Conservation (phyloP, 148 eudicot genomes). For the Rheum nobile region DNA sequence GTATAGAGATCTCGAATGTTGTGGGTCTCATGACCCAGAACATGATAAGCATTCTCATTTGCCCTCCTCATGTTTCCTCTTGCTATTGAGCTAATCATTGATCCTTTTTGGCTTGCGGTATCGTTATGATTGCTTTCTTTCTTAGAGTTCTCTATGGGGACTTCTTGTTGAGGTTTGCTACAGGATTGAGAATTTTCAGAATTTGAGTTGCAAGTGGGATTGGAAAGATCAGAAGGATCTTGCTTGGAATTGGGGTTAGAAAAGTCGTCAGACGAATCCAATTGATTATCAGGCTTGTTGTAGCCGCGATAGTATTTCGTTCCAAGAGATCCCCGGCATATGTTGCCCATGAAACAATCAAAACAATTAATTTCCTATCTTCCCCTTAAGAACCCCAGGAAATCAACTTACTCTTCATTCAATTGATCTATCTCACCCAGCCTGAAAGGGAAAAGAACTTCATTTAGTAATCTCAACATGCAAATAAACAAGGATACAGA, state of each 20-base stretch:
- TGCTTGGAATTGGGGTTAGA: constrained; percentile 20
- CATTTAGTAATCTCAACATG: not conserved
- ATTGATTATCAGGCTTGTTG: constrained; percentile 48
- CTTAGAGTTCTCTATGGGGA: constrained; percentile 18
- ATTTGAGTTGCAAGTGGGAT: constrained; percentile 13
- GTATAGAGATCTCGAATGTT: constrained; percentile 78
- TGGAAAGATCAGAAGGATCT: constrained; percentile 18
- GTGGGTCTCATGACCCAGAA: constrained; percentile 75
- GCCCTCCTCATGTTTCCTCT: constrained; percentile 35
- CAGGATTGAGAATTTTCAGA: not conserved
- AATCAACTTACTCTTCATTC: not conserved
- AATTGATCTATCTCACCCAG: not conserved
- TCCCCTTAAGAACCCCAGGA: not conserved
- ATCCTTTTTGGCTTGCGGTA: not conserved
- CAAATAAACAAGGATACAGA: not conserved
- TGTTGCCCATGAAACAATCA: constrained; percentile 78
- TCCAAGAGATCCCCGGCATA: constrained; percentile 89
- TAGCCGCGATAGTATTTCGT: constrained; percentile 43
- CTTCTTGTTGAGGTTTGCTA: not conserved
- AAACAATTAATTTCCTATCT: not conserved
- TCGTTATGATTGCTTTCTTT: constrained; percentile 15
- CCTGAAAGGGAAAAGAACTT: not conserved
- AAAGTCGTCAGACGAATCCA: constrained; percentile 24
- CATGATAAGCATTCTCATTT: constrained; percentile 41
- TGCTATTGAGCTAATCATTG: constrained; percentile 11